Conservation (phyloP, 2,329 filamentous ascomycete genomes). For the Paracamarosporium sp. region DNA sequence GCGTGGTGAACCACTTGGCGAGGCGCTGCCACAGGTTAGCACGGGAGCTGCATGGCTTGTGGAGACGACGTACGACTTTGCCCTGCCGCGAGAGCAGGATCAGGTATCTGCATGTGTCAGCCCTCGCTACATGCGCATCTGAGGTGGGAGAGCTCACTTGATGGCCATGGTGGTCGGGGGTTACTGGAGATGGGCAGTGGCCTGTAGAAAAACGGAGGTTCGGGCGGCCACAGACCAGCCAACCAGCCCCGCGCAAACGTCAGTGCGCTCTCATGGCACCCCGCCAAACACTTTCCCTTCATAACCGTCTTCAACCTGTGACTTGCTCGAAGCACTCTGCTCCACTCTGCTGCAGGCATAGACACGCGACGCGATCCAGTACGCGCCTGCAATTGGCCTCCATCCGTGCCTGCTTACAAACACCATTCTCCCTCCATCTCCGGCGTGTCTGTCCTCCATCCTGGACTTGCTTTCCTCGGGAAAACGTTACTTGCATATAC, state of each 20-base stretch:
- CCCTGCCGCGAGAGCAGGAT: conserved; percentile 97
- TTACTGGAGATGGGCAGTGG: conserved; percentile 17
- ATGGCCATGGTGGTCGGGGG: conserved; percentile 57
- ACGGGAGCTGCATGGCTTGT: conserved; percentile 28
- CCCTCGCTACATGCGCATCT: conserved; percentile 6
- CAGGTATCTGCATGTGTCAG: conserved; percentile 73
- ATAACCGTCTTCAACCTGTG: neutral
- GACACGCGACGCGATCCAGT: neutral
- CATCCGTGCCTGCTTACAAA: neutral
- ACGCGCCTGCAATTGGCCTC: neutral
- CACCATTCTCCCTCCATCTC: neutral
- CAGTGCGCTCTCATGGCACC: conserved; percentile 14
- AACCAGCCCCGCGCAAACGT: conserved; percentile 19
- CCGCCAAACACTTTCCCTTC: conserved; percentile 1
- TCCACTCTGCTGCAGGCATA: neutral
- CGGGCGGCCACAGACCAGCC: conserved; percentile 10
- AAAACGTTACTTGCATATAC: neutral
- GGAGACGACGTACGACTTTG: conserved; percentile 82
- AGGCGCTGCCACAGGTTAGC: conserved; percentile 72
- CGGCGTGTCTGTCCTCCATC: neutral
- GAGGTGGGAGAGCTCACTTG: conserved; percentile 52
- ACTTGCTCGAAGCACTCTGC: too few species aligned
- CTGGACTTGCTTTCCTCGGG: neutral
- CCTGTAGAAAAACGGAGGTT: conserved; percentile 14
- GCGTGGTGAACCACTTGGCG: conserved; percentile 98